Evolutionary conservation across 768 basidiomycete species (phyloP).

Genomic region (Lyophyllum decastes): DNA sequence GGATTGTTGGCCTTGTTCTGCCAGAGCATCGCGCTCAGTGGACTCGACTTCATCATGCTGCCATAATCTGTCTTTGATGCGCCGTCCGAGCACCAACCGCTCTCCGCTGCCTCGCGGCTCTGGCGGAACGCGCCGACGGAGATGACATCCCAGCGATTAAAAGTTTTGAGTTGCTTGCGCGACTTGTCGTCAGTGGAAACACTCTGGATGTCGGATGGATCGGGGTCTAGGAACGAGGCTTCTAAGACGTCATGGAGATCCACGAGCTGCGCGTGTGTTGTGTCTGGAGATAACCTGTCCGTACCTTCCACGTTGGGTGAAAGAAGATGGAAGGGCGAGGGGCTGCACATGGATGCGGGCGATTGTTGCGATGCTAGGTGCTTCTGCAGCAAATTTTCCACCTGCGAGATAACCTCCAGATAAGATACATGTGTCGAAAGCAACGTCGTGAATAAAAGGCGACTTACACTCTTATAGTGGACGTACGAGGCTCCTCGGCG

Average conservation of each 20-base stretch:
- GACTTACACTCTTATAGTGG: conserved; percentile 38
- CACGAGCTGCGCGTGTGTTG: conserved; percentile 51
- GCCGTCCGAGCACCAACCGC: conserved; percentile 39
- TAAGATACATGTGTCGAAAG: conserved; percentile 9
- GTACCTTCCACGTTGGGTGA: conserved; percentile 10
- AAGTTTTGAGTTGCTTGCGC: conserved; percentile 44
- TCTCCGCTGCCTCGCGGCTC: conserved; percentile 39
- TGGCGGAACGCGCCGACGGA: conserved; percentile 75
- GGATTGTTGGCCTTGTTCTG: conserved; percentile 29
- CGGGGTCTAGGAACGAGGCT: conserved; percentile 66
- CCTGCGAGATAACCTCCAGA: conserved; percentile 24
- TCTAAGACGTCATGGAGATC: conserved; percentile 79
- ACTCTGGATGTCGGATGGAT: conserved; percentile 38
- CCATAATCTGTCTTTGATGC: conserved; percentile 40
- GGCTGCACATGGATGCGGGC: conserved; percentile 21
- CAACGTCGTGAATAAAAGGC: conserved; percentile 2
- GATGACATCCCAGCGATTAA: conserved; percentile 74
- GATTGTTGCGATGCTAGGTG: conserved; percentile 30
- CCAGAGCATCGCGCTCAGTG: conserved; percentile 60
- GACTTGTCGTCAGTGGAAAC: conserved; percentile 36
- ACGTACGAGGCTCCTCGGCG: conserved; percentile 28
- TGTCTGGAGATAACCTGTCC: conserved; percentile 31
- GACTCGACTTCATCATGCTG: conserved; percentile 55
- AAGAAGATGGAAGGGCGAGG: conserved; percentile 18
- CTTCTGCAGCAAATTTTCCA: conserved; percentile 36